Evolutionary conservation across 176 grass and related monocot genomes (phyloP).

Genomic region (Avena insularis): DNA sequence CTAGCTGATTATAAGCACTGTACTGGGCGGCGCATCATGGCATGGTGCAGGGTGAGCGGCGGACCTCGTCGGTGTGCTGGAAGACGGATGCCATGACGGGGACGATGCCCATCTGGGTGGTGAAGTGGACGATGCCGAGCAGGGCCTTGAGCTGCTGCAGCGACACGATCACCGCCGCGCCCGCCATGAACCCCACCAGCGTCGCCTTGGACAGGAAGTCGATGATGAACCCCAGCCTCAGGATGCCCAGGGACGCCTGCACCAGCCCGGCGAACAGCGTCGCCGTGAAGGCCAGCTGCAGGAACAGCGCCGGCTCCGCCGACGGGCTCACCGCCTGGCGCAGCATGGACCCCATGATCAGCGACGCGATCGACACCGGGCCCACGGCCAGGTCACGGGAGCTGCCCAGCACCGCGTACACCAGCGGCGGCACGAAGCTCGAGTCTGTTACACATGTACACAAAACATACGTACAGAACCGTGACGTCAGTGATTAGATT

Average conservation of each 20-base stretch:
- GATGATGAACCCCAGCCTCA: slow-evolving; percentile 86
- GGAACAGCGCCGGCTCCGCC: slow-evolving; percentile 73
- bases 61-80: slow-evolving; percentile 60
- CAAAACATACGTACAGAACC: neutral
- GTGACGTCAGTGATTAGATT: neutral
- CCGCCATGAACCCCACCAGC: slow-evolving; percentile 97
- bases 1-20: neutral
- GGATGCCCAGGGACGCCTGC: slow-evolving; percentile 92
- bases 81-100: slow-evolving; percentile 91
- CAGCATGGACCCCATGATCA: slow-evolving; percentile 98
- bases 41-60: no score
- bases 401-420: slow-evolving; percentile 90
- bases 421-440: slow-evolving; percentile 90
- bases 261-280: slow-evolving; percentile 88
- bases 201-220: slow-evolving; percentile 96
- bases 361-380: slow-evolving; percentile 88
- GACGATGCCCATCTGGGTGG: slow-evolving; percentile 81
- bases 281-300: slow-evolving; percentile 93
- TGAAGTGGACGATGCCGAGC: slow-evolving; percentile 92
- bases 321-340: slow-evolving; percentile 73
- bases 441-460: slow-evolving; percentile 54
- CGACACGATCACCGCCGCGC: slow-evolving; percentile 87
- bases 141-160: slow-evolving; percentile 95
- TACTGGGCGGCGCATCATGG: no score
- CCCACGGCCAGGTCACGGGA: slow-evolving; percentile 90